Evolutionary conservation across 2,329 filamentous ascomycete species (phyloP).

Genomic region (Raffaelea deltoideospora): DNA sequence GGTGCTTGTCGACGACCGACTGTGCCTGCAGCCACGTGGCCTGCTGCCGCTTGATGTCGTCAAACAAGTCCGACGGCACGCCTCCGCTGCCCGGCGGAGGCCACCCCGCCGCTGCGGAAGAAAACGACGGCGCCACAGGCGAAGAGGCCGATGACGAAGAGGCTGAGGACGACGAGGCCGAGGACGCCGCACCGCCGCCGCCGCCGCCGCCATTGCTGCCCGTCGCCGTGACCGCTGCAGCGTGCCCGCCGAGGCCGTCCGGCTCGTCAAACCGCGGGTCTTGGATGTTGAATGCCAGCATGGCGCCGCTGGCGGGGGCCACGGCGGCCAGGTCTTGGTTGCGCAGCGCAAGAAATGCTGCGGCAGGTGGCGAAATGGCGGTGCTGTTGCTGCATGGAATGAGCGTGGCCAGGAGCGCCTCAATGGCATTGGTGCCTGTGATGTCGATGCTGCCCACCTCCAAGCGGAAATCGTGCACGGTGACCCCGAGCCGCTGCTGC

Average conservation of each 20-base stretch:
- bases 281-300: conserved; percentile 57
- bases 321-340: conserved; percentile 50
- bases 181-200: conserved; percentile 43
- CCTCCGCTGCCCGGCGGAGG: conserved; percentile 40
- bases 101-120: too few relatives aligned
- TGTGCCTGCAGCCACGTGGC: conserved; percentile 58
- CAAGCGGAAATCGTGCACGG: conserved; percentile 53
- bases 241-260: conserved; percentile 31
- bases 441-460: conserved; percentile 47
- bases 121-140: too few relatives aligned
- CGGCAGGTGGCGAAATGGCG: conserved; percentile 23
- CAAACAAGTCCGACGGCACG: conserved; percentile 45
- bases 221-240: conserved; percentile 15
- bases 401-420: conserved; percentile 58
- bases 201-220: conserved; percentile 25
- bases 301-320: conserved; percentile 50
- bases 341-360: conserved; percentile 34
- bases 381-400: conserved; percentile 25
- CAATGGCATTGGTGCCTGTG: conserved; percentile 57
- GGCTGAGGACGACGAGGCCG: too few relatives aligned
- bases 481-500: conserved; percentile 47
- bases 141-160: too few relatives aligned
- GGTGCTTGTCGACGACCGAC: conserved; percentile 62
- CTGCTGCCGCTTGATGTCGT: conserved; percentile 47
- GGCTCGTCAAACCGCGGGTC: conserved; percentile 76